phyloP scores from a whole-genome alignment of 306 rosid genomes.

The Prunus salicina region DNA sequence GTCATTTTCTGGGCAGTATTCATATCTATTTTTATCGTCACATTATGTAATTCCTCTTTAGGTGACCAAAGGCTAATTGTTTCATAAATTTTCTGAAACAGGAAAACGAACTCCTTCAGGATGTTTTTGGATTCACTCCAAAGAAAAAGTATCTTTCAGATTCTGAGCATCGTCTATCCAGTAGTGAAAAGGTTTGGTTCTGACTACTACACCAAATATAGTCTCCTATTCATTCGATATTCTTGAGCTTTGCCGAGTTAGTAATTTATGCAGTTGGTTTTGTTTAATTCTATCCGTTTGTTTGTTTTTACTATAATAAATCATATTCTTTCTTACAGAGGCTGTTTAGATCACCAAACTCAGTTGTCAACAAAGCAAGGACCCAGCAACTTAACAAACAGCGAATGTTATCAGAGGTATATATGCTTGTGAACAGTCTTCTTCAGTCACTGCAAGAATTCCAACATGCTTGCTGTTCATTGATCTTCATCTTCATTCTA shows the following conservation, averaged over 20 bases:
- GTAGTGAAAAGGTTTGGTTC: slow-evolving; percentile 66
- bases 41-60: not conserved
- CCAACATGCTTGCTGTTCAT: not conserved
- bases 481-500: not conserved
- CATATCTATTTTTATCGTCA: not conserved
- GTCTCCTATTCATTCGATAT: not conserved
- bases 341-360: slow-evolving; percentile 81
- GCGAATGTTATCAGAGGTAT: slow-evolving; percentile 74
- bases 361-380: slow-evolving; percentile 78
- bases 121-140: slow-evolving; percentile 74
- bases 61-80: not conserved
- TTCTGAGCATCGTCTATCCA: slow-evolving; percentile 59
- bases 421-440: not conserved
- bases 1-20: too few species aligned
- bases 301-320: too few species aligned
- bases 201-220: not conserved
- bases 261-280: not conserved
- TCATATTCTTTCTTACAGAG: slow-evolving; percentile 47
- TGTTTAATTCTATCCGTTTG: not conserved
- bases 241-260: not conserved
- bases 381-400: slow-evolving; percentile 78
- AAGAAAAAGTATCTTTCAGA: slow-evolving; percentile 46
- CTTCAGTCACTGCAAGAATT: not conserved
- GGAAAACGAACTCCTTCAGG: slow-evolving; percentile 92
- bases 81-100: slow-evolving; percentile 21